A percentile compares a stretch with the other conserved stretches of the same genome.
Evolutionary conservation across 2,329 filamentous ascomycete species (phyloP).

Genomic region (Trichoderma atrobrunneum): DNA sequence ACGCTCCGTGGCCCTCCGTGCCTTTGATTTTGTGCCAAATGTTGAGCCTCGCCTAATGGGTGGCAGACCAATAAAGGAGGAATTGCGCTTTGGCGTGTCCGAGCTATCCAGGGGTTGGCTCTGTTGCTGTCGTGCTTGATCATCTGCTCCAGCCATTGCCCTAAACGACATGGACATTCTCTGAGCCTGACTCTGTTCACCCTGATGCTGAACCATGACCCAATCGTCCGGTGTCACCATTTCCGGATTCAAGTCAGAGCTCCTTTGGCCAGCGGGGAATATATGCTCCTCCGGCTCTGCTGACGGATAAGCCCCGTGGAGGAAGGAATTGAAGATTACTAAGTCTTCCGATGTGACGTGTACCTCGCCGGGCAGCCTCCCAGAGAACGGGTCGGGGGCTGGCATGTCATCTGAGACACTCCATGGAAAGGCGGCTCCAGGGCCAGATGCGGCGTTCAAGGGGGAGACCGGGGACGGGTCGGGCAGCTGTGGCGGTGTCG

Average conservation of each 20-base stretch:
- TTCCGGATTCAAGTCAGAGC: background rate
- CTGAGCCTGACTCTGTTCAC: constrained; percentile 7
- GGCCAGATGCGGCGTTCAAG: constrained; percentile 9
- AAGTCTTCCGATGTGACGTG: background rate
- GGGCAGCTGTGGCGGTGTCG: constrained; percentile 20
- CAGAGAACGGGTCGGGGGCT: background rate
- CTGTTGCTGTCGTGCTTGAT: constrained; percentile 17
- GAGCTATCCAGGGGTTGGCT: constrained; percentile 18
- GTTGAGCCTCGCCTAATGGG: constrained; percentile 58
- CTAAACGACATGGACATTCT: background rate
- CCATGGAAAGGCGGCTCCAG: constrained; percentile 16
- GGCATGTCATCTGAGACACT: background rate
- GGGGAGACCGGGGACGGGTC: constrained; percentile 20
- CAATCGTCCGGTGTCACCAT: constrained; percentile 28
- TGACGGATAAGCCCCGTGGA: background rate
- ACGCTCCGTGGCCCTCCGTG: constrained; percentile 34
- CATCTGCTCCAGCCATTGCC: background rate
- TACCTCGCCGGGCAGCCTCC: constrained; percentile 8
- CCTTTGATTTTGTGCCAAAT: constrained; percentile 44
- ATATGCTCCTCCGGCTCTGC: background rate
- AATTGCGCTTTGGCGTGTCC: constrained; percentile 39
- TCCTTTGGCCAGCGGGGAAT: background rate
- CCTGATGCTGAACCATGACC: constrained; percentile 32
- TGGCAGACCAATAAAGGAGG: constrained; percentile 57
- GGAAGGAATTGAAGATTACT: background rate